Conservation (phyloP, 164 flowering plant genomes). For the Nelumbo lutea region DNA sequence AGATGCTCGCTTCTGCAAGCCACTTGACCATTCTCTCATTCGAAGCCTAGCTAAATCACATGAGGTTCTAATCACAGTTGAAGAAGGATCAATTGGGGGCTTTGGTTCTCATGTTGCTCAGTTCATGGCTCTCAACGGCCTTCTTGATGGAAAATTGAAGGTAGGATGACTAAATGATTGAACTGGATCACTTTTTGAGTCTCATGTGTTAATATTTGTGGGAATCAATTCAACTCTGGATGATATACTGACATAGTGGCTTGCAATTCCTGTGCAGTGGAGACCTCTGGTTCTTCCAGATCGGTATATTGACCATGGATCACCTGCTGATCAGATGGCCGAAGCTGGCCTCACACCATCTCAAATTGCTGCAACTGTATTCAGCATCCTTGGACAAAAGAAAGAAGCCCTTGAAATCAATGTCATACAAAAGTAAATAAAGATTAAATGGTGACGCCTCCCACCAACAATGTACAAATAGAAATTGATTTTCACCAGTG, state of each 20-base stretch:
- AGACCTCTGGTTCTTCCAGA: slow-evolving; percentile 93
- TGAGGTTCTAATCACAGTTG: slow-evolving; percentile 78
- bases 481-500: not conserved
- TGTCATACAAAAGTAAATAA: slow-evolving; percentile 19
- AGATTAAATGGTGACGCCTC: not conserved
- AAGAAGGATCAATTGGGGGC: slow-evolving; percentile 95
- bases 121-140: slow-evolving; percentile 88
- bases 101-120: slow-evolving; percentile 96
- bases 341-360: slow-evolving; percentile 88
- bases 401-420: slow-evolving; percentile 76
- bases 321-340: slow-evolving; percentile 65
- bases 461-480: slow-evolving; percentile 4
- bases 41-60: slow-evolving; percentile 78
- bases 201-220: not conserved
- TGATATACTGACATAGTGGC: slow-evolving; percentile 8
- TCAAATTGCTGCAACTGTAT: slow-evolving; percentile 83
- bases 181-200: not conserved
- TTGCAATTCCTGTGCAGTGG: slow-evolving; percentile 60
- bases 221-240: not conserved
- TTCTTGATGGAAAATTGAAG: slow-evolving; percentile 84
- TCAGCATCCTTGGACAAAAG: slow-evolving; percentile 68
- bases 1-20: slow-evolving; percentile 95
- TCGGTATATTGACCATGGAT: slow-evolving; percentile 86
- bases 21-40: slow-evolving; percentile 68
- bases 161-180: slow-evolving; percentile 26